Evolutionary conservation across 208 protist genomes (phyloP), one percentile per base, ranked within the genome.

Genomic region (Trypanosoma scelopori): DNA sequence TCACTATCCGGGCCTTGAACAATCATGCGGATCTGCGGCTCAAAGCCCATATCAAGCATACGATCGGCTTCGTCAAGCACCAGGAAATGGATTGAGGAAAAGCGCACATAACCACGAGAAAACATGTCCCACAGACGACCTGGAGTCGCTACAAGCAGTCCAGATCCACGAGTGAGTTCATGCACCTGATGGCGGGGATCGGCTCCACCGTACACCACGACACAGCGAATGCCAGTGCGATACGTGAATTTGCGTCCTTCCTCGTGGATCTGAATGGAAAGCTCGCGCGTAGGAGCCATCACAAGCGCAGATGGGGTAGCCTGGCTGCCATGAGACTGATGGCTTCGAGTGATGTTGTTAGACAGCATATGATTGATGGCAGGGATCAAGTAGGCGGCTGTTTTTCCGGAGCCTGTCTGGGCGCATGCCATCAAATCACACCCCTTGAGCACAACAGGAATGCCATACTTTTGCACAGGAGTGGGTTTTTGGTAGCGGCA

Each of bases 41-140:
- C 98, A 69, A 99, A 99, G 64, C 98, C 98, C 98, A 99, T 99
- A 79, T 99, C 98, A 45, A 99, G 94, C 98, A 99, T 99, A 60
- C 98, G 96, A 74, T 99, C 98, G 16, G 98, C 98, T 82, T 99
- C 98, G 77, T 99, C 98, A 16, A 99, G 86, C 13, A 98, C 89
- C 18, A 99, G 81, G 69, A 97, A 99, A 52, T 85, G 92, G 61
- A 98, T 91, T n/a, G 78, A 46, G 18, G 76, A 72, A 50, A 99
- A 89, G 53, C 79, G 78, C 20, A 98, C 82, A 62, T 87, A 85
- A 63, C 90, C 86, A 71, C 88, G 86, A 23, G 71, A 77, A 77
- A 79, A 94, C 60, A 98, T 67, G 72, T 98, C 94, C 58, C 64
- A 81, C 39, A 98, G 82, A 55, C 94, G 85, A 27, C 94, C 94